Base-by-base conservation (phyloP, 1,284 basidiomycete genomes). In the Mycosarcoma mackinlayi region DNA sequence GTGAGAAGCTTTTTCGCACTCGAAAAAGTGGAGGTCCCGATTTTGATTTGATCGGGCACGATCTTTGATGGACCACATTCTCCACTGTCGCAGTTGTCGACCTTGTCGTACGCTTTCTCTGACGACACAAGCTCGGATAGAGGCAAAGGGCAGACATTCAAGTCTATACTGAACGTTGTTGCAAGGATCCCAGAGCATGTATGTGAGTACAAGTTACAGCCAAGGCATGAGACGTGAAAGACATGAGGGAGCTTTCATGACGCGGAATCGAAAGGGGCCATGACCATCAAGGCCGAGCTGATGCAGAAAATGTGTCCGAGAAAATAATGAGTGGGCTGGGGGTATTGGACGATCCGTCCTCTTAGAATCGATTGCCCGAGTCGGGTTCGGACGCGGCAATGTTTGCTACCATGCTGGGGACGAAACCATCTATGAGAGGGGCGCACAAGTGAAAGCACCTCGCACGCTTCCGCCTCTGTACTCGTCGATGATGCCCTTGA, bases 401-500 rank as follows among this genome's bases (percentile, higher is more conserved):
- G n/a, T n/a, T n/a, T n/a, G n/a, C n/a, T n/a, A n/a, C n/a, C n/a
- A n/a, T n/a, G n/a, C n/a, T n/a, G n/a, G n/a, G n/a, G n/a, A n/a
- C n/a, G n/a, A n/a, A n/a, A n/a, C n/a, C 37, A 25, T 34, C 33
- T 60, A 63, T n/a, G 14, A 39, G 30, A 65, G 55, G 7, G 68
- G 68, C 8, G 19, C 55, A 48, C 68, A 71, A 14, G 68, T 58
- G 62, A 71, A 71, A 1, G 62, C 55, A 35, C 68, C 47, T 40
- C 68, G 49, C n/a, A 71, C 68, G 3, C 30, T 31, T 24, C 55
- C 52, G 1, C 44, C 33, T 24, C 28, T n/a, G 55, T 71, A 66
- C 51, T 66, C 46, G 34, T 71, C 54, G 3, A 45, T 33, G 41
- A 77, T 75, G 44, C 65, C 66, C 35, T 65, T 52, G 27, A 71